A percentile compares a stretch with the other conserved stretches of the same genome.
Conservation (phyloP, 495 filamentous ascomycete species). For the Apodospora peruviana region DNA sequence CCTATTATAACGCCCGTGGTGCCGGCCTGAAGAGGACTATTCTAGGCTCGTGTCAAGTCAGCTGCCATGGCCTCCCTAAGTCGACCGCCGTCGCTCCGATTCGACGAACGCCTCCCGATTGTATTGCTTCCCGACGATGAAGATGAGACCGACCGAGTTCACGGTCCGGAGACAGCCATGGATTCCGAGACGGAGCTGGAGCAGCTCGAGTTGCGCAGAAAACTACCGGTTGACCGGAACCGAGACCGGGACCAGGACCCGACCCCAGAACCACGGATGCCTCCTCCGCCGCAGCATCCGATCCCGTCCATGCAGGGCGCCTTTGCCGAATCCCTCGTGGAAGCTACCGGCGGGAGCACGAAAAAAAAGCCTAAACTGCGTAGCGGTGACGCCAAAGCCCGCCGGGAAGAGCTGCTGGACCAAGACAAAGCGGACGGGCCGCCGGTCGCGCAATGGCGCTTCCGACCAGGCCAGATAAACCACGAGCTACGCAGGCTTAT, state of each 20-base stretch:
- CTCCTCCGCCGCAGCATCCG: conserved; percentile 44
- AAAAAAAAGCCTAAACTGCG: conserved; percentile 45
- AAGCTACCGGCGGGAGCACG: conserved; percentile 51
- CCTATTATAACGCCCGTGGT: conserved; percentile 1
- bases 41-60: background rate
- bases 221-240: too few relatives aligned
- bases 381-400: conserved; percentile 56
- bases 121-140: conserved; percentile 14
- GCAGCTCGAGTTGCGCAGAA: conserved; percentile 5
- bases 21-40: background rate
- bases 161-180: background rate
- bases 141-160: conserved; percentile 3
- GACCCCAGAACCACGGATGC: conserved; percentile 8
- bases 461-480: conserved; percentile 56
- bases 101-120: conserved; percentile 21
- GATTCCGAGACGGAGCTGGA: conserved; percentile 10
- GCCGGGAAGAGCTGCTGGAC: conserved; percentile 66
- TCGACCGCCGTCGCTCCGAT: conserved; percentile 5
- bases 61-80: conserved; percentile 16
- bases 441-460: conserved; percentile 67
- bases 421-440: conserved; percentile 52
- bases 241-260: too few relatives aligned
- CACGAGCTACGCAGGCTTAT: conserved; percentile 88
- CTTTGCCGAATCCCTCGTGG: conserved; percentile 86
- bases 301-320: conserved; percentile 82